Evolutionary conservation across 2,329 filamentous ascomycete genomes (phyloP).

Genomic region (Diaporthe australafricana): DNA sequence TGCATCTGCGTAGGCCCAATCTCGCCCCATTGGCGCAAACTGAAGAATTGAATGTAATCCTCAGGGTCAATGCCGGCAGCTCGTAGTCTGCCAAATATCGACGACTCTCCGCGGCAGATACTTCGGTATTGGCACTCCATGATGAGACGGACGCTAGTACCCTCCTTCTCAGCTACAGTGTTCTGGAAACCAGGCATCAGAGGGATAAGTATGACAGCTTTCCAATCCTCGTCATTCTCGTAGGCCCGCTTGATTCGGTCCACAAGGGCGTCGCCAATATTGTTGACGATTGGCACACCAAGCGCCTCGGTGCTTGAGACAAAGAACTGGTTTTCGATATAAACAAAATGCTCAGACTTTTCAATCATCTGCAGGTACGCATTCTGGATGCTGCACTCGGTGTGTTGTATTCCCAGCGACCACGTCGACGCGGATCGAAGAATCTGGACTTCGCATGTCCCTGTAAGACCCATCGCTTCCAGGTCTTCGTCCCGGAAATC

Average conservation of each 20-base stretch:
- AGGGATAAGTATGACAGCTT: conserved; percentile 89
- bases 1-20: conserved; percentile 85
- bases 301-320: conserved; percentile 92
- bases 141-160: conserved; percentile 93
- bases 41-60: conserved; percentile 96
- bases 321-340: conserved; percentile 99
- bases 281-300: conserved; percentile 88
- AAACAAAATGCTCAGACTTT: conserved; percentile 95
- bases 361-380: conserved; percentile 96
- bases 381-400: conserved; percentile 94
- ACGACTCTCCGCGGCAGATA: conserved; percentile 91
- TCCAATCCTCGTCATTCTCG: conserved; percentile 88
- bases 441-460: conserved; percentile 97
- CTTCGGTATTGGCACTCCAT: conserved; percentile 97
- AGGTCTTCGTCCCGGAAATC: conserved; percentile 90
- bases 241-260: conserved; percentile 89
- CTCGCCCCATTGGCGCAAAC: conserved; percentile 90
- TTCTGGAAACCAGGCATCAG: conserved; percentile 99
- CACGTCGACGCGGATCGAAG: conserved; percentile 89
- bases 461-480: conserved; percentile 87
- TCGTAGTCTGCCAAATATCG: conserved; percentile 88
- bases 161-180: conserved; percentile 92
- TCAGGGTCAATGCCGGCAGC: conserved; percentile 88
- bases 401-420: conserved; percentile 90
- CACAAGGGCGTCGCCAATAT: conserved; percentile 93